Base-by-base conservation (phyloP, 73 alveolate genomes). In the Breviolum minutum region DNA sequence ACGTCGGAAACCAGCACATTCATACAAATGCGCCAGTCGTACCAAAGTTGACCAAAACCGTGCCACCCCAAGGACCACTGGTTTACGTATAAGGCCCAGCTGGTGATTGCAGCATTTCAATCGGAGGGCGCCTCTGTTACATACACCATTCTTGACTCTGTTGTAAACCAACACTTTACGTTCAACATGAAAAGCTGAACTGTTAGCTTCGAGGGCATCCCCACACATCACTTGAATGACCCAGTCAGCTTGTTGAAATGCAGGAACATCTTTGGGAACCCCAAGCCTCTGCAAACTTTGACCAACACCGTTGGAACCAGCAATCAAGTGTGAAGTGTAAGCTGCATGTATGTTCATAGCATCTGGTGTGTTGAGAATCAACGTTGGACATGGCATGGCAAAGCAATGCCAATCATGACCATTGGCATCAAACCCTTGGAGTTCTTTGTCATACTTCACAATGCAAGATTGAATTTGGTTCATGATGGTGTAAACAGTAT, bases 31-130 rank as follows among this genome's bases (percentile, higher is more conserved):
- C 29, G 64, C 95, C 54, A 86, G 30, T 10, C 95, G 95, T 4
- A 86, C 95, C 81, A 86, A 16, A 5, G 95, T 86, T 14, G 95
- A n/a, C 95, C 95, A 86, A n/a, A 8, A 86, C 64, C 80, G 40
- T 11, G 62, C 79, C 30, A 60, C 12, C 17, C 40, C 13, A 7
- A 86, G 81, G 5, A 86, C 95, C 54, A 22, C 0, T n/a, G 95
- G 95, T n/a, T n/a, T 62, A 7, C 95, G 95, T 8, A 86, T 30
- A 0, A 86, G 20, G 63, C 81, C 27, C 11, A 86, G 32, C 32
- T 86, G 95, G 29, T 86, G 95, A 24, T 63, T 63, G 24, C 81
- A 11, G 81, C 95, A 86, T 27, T 62, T 60, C 5, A 86, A 8
- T 0, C 95, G 95, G 17, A 86, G 7, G 82, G 64, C 95, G 8